Evolutionary conservation across 495 filamentous ascomycete species (phyloP).

Genomic region (Lasiosphaeria ovina): DNA sequence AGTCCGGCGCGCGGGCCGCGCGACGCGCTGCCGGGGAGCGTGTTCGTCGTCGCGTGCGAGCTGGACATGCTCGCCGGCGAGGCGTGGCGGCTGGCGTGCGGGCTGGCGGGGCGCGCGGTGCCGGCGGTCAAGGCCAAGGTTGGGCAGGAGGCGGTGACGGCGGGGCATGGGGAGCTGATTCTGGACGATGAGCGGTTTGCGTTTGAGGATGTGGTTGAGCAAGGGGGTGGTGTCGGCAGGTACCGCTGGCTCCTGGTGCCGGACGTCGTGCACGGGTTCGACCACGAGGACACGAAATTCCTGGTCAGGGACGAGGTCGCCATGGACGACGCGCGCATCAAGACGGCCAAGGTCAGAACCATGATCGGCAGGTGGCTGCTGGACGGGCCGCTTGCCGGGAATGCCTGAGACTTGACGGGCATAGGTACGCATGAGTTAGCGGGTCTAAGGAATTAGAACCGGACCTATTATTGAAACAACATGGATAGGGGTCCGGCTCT

Average conservation of each 20-base stretch:
- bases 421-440: no score
- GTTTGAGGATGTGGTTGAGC: conserved; percentile 27
- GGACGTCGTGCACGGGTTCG: conserved; percentile 41
- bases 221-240: conserved; percentile 19
- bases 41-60: conserved; percentile 55
- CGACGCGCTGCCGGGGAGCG: conserved; percentile 29
- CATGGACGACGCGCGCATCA: conserved; percentile 30
- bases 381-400: conserved; percentile 9
- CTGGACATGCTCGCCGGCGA: conserved; percentile 42
- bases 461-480: no score
- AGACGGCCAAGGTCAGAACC: conserved; percentile 33
- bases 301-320: conserved; percentile 15
- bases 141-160: conserved; percentile 15
- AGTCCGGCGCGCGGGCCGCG: conserved; percentile 30
- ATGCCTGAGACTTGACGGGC: no score
- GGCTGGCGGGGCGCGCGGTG: conserved; percentile 26
- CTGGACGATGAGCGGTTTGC: conserved; percentile 36
- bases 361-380: conserved; percentile 37
- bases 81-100: conserved; percentile 36
- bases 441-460: no score
- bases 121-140: conserved; percentile 15
- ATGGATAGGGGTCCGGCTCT: no score
- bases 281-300: conserved; percentile 22
- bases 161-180: conserved; percentile 26
- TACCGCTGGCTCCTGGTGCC: conserved; percentile 42